Evolutionary conservation across 176 grass and related monocot species (phyloP).

Genomic region (Carex pumila): DNA sequence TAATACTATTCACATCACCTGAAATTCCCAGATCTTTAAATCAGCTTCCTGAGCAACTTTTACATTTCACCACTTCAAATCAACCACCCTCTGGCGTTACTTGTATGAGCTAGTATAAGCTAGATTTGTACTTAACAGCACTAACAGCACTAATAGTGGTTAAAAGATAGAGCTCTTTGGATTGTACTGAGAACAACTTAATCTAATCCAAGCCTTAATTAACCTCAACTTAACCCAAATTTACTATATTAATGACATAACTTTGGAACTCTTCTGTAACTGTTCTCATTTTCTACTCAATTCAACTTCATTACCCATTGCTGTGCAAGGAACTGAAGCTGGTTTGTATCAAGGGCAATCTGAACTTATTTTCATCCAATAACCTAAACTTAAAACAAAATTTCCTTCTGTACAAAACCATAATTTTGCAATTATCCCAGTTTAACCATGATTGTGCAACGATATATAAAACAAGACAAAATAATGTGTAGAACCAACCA

Average conservation of each 20-base stretch:
- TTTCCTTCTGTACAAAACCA: not conserved
- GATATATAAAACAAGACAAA: not conserved
- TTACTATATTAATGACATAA: not conserved
- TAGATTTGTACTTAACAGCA: not conserved
- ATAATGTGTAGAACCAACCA: not conserved
- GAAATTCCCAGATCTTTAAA: conserved; percentile 6
- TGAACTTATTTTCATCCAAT: not conserved
- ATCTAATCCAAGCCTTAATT: not conserved
- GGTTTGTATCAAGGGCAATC: not conserved
- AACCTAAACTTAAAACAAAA: not conserved
- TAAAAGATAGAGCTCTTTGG: not conserved
- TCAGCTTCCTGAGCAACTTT: not conserved
- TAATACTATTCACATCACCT: conserved; percentile 98
- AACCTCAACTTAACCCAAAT: not conserved
- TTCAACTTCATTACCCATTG: not conserved
- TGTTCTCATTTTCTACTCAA: not conserved
- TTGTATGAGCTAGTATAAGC: not conserved
- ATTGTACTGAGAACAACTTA: not conserved
- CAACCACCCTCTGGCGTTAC: not conserved
- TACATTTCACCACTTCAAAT: not conserved
- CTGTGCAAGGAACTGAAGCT: not conserved
- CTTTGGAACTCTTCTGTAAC: not conserved
- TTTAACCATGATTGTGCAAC: not conserved
- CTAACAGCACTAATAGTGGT: not conserved
- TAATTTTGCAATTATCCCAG: not conserved